Conservation (phyloP, 306 rosid genomes). For the Quercus agrifolia region DNA sequence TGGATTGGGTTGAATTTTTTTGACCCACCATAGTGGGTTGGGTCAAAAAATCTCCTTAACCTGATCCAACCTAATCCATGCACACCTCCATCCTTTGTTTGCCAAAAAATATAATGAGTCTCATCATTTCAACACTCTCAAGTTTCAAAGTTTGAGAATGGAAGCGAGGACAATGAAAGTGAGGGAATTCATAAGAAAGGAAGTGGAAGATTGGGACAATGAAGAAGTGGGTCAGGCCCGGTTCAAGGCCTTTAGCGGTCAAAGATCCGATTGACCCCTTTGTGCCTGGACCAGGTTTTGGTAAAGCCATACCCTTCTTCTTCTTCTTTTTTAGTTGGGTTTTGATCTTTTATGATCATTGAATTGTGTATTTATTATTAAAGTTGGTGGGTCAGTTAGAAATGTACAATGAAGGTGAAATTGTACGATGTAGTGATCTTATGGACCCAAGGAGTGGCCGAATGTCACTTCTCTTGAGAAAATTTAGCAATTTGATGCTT, state of each 20-base stretch:
- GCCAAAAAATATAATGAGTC: too few relatives aligned
- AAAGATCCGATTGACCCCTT: constrained; percentile 70
- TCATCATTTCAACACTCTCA: too few relatives aligned
- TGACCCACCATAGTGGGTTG: too few relatives aligned
- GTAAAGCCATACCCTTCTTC: constrained; percentile 22
- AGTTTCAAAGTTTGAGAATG: too few relatives aligned
- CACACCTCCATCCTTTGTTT: too few relatives aligned
- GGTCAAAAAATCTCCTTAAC: too few relatives aligned
- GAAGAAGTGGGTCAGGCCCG: constrained; percentile 50
- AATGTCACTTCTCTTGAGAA: constrained; percentile 43
- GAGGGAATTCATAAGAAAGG: constrained; percentile 48
- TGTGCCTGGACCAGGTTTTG: constrained; percentile 75
- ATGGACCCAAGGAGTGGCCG: constrained; percentile 54
- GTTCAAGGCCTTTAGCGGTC: constrained; percentile 91
- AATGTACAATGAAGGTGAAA: constrained; percentile 74
- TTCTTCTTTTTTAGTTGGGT: too few relatives aligned
- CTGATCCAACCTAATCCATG: too few relatives aligned
- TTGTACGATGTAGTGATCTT: constrained; percentile 48
- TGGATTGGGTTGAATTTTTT: too few relatives aligned
- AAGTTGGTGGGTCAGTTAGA: constrained; percentile 44
- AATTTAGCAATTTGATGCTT: constrained; percentile 37
- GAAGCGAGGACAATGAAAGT: neutral
- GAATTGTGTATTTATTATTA: neutral
- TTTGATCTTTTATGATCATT: too few relatives aligned
- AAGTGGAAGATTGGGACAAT: constrained; percentile 70